Conservation (phyloP, 139 green algal species). For the Chlorella sp. region DNA sequence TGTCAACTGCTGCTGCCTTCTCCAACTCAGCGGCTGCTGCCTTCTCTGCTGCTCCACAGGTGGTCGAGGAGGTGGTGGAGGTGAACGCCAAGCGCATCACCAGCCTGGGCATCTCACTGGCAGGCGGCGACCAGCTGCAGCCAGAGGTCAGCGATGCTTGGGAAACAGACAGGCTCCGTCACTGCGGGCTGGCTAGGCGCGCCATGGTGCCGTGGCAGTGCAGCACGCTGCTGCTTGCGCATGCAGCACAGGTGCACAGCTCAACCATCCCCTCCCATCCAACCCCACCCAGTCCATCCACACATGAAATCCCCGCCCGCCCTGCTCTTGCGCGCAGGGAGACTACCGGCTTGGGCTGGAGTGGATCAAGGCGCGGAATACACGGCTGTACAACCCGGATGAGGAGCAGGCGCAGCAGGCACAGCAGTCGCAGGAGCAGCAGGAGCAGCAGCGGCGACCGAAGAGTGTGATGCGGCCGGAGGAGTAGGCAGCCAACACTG, state of each 20-base stretch:
- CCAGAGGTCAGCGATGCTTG: constrained; percentile 28
- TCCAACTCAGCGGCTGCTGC: not conserved
- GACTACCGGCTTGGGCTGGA: constrained; percentile 56
- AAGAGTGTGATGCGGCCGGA: no score
- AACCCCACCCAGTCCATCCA: no score
- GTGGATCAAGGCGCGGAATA: constrained; percentile 45
- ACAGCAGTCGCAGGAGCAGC: not conserved
- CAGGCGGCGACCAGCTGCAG: constrained; percentile 49
- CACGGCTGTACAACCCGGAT: not conserved
- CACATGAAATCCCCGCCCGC: no score
- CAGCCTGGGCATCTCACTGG: constrained; percentile 56
- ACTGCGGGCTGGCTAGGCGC: no score
- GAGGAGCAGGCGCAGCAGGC: not conserved
- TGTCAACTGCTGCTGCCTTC: not conserved
- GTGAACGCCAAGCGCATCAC: constrained; percentile 60
- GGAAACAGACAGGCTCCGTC: no score
- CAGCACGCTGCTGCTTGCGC: no score
- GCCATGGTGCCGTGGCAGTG: no score
- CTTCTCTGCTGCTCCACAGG: not conserved
- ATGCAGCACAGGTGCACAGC: no score
- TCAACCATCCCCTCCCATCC: no score
- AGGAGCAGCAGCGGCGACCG: not conserved
- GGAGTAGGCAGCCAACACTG: no score
- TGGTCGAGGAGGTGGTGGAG: constrained; percentile 55
- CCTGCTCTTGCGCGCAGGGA: constrained; percentile 37